These are phyloP conservation scores for Graphiopsis chlorocephala DNA, from an alignment of 2,329 filamentous ascomycete species.

Conservation along the genomic window DNA sequence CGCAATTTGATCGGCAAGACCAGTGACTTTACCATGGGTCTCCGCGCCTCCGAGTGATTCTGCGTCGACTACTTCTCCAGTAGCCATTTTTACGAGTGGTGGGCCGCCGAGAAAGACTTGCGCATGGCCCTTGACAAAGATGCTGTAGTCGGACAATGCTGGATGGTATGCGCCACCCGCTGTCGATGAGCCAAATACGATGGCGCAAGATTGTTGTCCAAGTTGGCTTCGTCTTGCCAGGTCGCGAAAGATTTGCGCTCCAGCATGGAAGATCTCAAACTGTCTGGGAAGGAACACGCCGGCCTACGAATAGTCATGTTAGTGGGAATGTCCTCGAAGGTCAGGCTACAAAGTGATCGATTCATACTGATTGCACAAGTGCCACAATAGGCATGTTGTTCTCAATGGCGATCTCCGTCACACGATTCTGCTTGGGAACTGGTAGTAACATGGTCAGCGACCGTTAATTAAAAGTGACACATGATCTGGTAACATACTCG, in stretches of 20 bases:
- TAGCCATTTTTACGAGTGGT: slow-evolving; percentile 48
- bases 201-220: slow-evolving; percentile 41
- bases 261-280: slow-evolving; percentile 46
- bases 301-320: background rate
- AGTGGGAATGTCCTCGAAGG: background rate
- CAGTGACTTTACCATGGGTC: slow-evolving; percentile 42
- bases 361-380: background rate
- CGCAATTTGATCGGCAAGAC: slow-evolving; percentile 45
- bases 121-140: slow-evolving; percentile 44
- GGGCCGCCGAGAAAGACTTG: slow-evolving; percentile 47
- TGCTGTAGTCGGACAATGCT: slow-evolving; percentile 44
- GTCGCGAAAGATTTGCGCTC: slow-evolving; percentile 43
- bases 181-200: slow-evolving; percentile 47
- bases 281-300: slow-evolving; percentile 40
- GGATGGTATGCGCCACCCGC: slow-evolving; percentile 44
- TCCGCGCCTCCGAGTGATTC: slow-evolving; percentile 45
- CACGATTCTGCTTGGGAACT: background rate
- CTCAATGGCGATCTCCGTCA: background rate
- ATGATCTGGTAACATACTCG: background rate
- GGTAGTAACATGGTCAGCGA: background rate
- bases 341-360: background rate
- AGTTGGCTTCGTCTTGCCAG: slow-evolving; percentile 39
- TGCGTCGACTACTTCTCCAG: slow-evolving; percentile 42
- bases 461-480: no score
- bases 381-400: background rate